Percentiles rank a stretch among this genome's conserved stretches.
Conservation (phyloP, 2,329 filamentous ascomycete genomes). For the Aspergillus eucalypticola region DNA sequence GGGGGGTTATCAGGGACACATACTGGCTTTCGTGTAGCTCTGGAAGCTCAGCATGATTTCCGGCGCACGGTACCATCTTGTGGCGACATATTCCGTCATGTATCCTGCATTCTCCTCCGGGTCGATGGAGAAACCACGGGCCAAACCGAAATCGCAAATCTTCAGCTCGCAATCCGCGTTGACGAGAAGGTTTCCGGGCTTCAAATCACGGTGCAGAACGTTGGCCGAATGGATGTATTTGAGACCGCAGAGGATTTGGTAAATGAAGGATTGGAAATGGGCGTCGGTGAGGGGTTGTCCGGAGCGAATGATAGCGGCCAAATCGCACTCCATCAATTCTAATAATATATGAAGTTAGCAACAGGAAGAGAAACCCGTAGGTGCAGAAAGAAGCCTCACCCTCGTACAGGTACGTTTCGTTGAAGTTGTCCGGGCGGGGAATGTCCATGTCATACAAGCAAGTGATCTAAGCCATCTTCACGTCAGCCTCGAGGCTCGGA, state of each 20-base stretch:
- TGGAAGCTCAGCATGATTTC: conserved; percentile 99
- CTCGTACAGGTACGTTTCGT: conserved; percentile 98
- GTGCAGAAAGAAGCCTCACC: conserved; percentile 58
- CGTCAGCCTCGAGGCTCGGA: conserved; percentile 37
- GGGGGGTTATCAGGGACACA: conserved; percentile 46
- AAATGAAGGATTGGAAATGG: conserved; percentile 99
- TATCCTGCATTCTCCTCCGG: conserved; percentile 98
- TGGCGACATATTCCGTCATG: conserved; percentile 99
- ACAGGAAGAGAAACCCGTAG: not conserved
- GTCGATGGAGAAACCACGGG: conserved; percentile 93
- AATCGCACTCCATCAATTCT: conserved; percentile 99
- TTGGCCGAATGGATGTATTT: conserved; percentile 99
- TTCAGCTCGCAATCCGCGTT: conserved; percentile 99
- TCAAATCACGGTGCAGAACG: conserved; percentile 93
- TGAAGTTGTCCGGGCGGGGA: conserved; percentile 94
- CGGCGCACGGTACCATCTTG: conserved; percentile 96
- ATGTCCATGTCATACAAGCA: conserved; percentile 99
- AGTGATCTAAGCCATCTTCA: conserved; percentile 69
- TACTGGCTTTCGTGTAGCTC: conserved; percentile 99
- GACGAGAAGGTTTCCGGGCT: conserved; percentile 94
- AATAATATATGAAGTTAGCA: not conserved
- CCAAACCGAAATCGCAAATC: conserved; percentile 97
- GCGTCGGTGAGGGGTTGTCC: conserved; percentile 96
- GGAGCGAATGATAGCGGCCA: conserved; percentile 96
- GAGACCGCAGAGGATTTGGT: conserved; percentile 96